Base-by-base conservation (phyloP, 768 basidiomycete genomes). In the Kwoniella pini region DNA sequence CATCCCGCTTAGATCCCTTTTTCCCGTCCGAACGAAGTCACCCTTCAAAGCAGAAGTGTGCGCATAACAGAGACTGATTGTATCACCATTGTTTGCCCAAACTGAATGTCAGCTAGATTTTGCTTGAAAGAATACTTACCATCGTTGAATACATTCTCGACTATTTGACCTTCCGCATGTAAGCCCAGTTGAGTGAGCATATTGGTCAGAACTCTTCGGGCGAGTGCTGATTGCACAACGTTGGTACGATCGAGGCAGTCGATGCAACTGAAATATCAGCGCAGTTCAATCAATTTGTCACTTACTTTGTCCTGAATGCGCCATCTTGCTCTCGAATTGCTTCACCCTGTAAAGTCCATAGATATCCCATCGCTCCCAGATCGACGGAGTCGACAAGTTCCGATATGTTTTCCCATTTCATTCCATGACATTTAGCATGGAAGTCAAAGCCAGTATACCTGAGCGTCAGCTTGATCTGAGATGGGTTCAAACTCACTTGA, bases 11-110 rank as follows among this genome's bases (percentile, higher is more conserved):
- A 96, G 80, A 74, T 99, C 94, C 22, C 96, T 85, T 80, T 91
- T 96, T n/a, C 96, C 96, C 0, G 94, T 98, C 70, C 95, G 52
- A 10, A 77, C 77, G 57, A 84, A 71, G 51, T 79, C 78, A n/a
- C 80, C 93, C 83, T 98, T 99, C 42, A 98, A 81, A 3, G 96
- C 96, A 26, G 91, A 95, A 0, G 96, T 98, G 21, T 96, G 95
- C 44, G 96, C 90, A 72, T 77, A 76, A 55, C 88, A 88, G 55
- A 88, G 84, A 76, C 90, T 93, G 60, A 96, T 90, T 4, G 91
- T 88, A 75, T 99, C 96, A 0, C 96, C 96, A 67, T 98, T 98
- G 73, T 98, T 96, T 1, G 96, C 96, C 96, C 96, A 99, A 17
- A 91, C 90, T 90, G 61, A 19, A 31, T 9, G n/a, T 67, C 45